These are phyloP conservation scores for Mycena albidolilacea DNA, from an alignment of 768 basidiomycete genomes.

Conservation along the genomic window DNA sequence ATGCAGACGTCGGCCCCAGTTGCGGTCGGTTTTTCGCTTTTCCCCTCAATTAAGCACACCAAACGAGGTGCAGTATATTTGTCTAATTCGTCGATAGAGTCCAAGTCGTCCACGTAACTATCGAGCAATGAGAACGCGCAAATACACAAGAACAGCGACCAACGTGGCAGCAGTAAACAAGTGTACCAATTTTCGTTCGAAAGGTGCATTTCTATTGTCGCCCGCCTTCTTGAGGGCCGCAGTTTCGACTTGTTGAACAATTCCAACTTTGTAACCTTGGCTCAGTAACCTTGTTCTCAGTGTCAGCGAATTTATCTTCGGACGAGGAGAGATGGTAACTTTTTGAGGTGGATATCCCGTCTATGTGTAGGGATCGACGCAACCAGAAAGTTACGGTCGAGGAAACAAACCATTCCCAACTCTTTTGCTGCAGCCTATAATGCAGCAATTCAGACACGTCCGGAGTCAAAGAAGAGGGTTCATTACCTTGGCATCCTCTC, in stretches of 20 bases:
- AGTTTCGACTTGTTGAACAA: conserved; percentile 88
- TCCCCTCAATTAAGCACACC: conserved; percentile 77
- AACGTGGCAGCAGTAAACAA: conserved; percentile 92
- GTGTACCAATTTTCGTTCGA: conserved; percentile 81
- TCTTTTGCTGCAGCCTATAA: conserved; percentile 79
- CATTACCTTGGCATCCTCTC: conserved; percentile 83
- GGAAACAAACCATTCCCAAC: conserved; percentile 83
- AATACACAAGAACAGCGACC: conserved; percentile 47
- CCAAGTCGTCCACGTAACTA: conserved; percentile 89
- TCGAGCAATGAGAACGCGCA: conserved; percentile 7
- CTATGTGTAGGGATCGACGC: conserved; percentile 83
- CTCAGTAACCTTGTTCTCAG: conserved; percentile 71
- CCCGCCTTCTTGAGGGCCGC: conserved; percentile 90
- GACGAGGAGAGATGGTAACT: conserved; percentile 57
- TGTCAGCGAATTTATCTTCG: conserved; percentile 13
- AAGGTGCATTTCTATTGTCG: conserved; percentile 80
- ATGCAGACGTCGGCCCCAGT: conserved; percentile 61
- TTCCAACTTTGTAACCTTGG: conserved; percentile 86
- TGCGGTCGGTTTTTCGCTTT: conserved; percentile 56
- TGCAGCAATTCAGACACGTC: conserved; percentile 25
- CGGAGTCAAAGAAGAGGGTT: background rate
- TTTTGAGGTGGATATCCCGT: conserved; percentile 81
- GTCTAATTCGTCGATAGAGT: conserved; percentile 75
- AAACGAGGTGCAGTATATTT: conserved; percentile 72
- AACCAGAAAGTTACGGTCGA: conserved; percentile 78